These are phyloP conservation scores for Actinomortierella ambigua DNA, from an alignment of 371 early-diverging fungal genomes.

Conservation along the genomic window DNA sequence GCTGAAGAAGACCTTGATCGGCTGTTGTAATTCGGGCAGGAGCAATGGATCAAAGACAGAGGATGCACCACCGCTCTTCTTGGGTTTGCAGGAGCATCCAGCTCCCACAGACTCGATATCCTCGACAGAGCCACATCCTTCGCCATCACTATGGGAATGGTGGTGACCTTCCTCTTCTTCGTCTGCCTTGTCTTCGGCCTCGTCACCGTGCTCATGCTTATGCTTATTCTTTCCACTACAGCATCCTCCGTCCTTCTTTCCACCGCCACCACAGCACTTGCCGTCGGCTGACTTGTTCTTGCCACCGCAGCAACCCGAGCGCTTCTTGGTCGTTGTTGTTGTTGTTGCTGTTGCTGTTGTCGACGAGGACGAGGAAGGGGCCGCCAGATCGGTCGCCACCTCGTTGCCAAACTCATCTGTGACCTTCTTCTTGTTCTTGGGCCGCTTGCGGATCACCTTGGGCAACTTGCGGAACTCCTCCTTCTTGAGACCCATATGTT, in stretches of 20 bases:
- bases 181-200: too few species aligned
- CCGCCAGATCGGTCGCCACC: not conserved
- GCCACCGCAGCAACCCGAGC: slow-evolving; percentile 36
- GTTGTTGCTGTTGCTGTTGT: not conserved
- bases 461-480: slow-evolving; percentile 36
- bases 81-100: not conserved
- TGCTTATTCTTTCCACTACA: slow-evolving; percentile 38
- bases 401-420: not conserved
- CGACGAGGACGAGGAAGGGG: not conserved
- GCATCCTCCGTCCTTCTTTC: slow-evolving; percentile 31
- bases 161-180: too few species aligned
- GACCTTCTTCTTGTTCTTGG: slow-evolving; percentile 35
- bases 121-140: too few species aligned
- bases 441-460: slow-evolving; percentile 44
- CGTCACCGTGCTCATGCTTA: too few species aligned
- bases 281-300: slow-evolving; percentile 30
- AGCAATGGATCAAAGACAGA: slow-evolving; percentile 6
- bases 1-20: slow-evolving; percentile 51
- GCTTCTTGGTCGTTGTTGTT: not conserved
- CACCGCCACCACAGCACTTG: slow-evolving; percentile 1
- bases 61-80: not conserved
- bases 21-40: slow-evolving; percentile 25
- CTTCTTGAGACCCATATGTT: slow-evolving; percentile 42
- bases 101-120: too few species aligned
- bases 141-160: too few species aligned